These are phyloP conservation scores for Xerocomus amazonicus DNA, from an alignment of 1,284 basidiomycete species.

Conservation along the genomic window DNA sequence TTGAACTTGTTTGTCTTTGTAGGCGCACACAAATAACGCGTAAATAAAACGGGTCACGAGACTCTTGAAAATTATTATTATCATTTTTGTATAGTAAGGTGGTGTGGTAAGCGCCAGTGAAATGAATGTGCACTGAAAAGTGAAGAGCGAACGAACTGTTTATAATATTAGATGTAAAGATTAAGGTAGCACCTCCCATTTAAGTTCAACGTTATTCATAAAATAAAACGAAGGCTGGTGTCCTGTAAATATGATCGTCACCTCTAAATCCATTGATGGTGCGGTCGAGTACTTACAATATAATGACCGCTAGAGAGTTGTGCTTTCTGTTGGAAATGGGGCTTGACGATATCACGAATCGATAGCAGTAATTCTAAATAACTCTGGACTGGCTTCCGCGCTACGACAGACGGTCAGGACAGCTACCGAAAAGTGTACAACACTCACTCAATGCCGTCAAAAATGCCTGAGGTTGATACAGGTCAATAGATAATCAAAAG, in stretches of 20 bases:
- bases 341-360: conserved; percentile 57
- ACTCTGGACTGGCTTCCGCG: conserved; percentile 60
- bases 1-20: conserved; percentile 36
- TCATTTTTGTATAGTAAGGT: too few species aligned
- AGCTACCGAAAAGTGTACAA: background rate
- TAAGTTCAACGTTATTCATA: conserved; percentile 14
- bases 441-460: conserved; percentile 52
- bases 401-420: conserved; percentile 30
- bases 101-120: background rate
- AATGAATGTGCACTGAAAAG: conserved; percentile 1
- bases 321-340: conserved; percentile 76
- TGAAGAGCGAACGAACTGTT: background rate
- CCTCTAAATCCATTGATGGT: background rate
- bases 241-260: conserved; percentile 21
- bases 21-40: conserved; percentile 29
- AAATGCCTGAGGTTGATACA: conserved; percentile 53
- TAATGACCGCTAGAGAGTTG: conserved; percentile 72
- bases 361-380: conserved; percentile 72
- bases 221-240: conserved; percentile 27
- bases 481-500: conserved; percentile 1
- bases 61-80: conserved; percentile 1
- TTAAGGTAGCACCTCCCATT: conserved; percentile 4
- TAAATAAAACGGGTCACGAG: conserved; percentile 31
- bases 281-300: conserved; percentile 46
- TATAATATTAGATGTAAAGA: background rate